Evolutionary conservation across 305 asterid species (phyloP).

Genomic region (Rubia occidens): DNA sequence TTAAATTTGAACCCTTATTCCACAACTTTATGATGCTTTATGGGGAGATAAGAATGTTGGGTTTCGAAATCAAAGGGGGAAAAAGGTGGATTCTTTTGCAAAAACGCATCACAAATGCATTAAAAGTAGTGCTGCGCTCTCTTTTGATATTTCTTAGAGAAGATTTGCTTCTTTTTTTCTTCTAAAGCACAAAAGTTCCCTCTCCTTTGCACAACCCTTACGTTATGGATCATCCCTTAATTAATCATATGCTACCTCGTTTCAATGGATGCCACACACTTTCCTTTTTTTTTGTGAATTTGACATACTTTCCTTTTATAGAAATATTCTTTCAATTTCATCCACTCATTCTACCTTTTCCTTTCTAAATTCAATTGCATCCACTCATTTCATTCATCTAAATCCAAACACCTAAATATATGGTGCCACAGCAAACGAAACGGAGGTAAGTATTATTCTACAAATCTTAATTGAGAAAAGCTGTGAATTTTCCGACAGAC

Average conservation of each 20-base stretch:
- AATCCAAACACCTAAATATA: too few species aligned
- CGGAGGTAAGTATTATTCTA: too few species aligned
- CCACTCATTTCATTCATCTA: too few species aligned
- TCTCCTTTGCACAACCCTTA: conserved; percentile 45
- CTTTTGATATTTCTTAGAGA: conserved; percentile 38
- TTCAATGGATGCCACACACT: too few species aligned
- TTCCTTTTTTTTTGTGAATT: too few species aligned
- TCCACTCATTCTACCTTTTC: too few species aligned
- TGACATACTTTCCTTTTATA: too few species aligned
- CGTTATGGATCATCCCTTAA: conserved; percentile 40
- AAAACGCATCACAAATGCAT: conserved; percentile 49
- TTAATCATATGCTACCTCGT: conserved; percentile 5
- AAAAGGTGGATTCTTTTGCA: conserved; percentile 39
- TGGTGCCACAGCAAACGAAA: too few species aligned
- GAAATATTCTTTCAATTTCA: too few species aligned
- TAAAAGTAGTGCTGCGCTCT: conserved; percentile 45
- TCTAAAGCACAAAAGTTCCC: conserved; percentile 44
- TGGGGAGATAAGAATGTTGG: conserved; percentile 54
- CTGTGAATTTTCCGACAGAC: conserved; percentile 19
- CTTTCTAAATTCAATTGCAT: too few species aligned
- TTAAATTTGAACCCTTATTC: conserved; percentile 19
- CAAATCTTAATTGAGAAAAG: neutral
- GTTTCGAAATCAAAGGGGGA: conserved; percentile 35
- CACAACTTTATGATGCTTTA: conserved; percentile 42
- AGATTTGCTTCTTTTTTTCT: conserved; percentile 29